phyloP scores from a whole-genome alignment of 768 basidiomycete species.

The Mycena floridula region DNA sequence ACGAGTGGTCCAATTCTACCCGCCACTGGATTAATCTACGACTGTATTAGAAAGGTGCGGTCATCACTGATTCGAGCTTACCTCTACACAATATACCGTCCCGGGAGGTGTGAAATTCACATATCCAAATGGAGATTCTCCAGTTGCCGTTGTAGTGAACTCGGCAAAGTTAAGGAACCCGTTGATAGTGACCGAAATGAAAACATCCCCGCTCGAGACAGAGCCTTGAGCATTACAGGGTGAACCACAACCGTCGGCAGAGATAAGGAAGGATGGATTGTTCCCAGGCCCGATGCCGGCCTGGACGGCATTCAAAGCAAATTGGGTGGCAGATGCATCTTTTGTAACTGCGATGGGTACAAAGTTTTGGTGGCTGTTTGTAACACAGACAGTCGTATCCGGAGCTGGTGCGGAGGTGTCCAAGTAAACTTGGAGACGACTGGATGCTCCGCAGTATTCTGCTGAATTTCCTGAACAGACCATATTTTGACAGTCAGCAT shows the following conservation, averaged over 20 bases:
- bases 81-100: neutral
- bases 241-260: neutral
- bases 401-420: slow-evolving; percentile 8
- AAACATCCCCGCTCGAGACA: neutral
- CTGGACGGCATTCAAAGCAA: neutral
- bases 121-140: neutral
- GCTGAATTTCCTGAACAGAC: slow-evolving; percentile 36
- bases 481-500: slow-evolving; percentile 31
- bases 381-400: neutral
- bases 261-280: neutral
- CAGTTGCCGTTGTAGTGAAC: neutral
- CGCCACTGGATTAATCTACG: slow-evolving; percentile 6
- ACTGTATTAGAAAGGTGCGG: neutral
- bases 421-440: slow-evolving; percentile 35
- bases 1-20: slow-evolving; percentile 8
- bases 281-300: neutral
- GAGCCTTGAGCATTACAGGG: neutral
- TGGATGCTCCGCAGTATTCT: slow-evolving; percentile 27
- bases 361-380: neutral
- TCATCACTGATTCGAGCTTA: neutral
- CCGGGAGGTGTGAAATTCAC: too few species aligned
- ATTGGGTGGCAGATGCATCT: neutral
- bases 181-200: neutral
- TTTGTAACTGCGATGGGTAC: neutral
- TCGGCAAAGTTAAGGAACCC: neutral